A percentile compares a stretch with the other conserved stretches of the same genome.
Conservation (phyloP, 108 stramenopile species). For the Nannochloropsis gaditana region DNA sequence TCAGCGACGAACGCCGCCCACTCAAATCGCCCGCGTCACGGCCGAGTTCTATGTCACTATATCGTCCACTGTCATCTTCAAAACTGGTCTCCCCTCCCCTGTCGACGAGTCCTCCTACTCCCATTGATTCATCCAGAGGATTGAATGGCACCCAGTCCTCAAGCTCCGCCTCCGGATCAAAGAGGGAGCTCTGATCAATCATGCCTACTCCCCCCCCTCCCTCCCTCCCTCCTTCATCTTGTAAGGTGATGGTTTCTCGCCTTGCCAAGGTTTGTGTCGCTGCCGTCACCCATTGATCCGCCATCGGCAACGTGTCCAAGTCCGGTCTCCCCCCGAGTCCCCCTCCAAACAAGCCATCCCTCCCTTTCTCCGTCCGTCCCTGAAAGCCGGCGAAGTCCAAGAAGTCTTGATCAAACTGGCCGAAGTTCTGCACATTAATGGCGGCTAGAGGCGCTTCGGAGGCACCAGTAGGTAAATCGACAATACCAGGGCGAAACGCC, state of each 20-base stretch:
- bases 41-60: not conserved
- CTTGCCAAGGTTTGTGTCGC: constrained; percentile 32
- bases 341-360: constrained; percentile 14
- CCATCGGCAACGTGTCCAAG: not conserved
- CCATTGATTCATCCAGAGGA: not conserved
- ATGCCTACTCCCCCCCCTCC: not conserved
- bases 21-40: not conserved
- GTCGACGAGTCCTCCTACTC: not conserved
- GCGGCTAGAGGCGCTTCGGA: constrained; percentile 45
- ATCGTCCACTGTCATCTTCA: not conserved
- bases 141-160: not conserved
- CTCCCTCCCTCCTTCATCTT: constrained; percentile 7
- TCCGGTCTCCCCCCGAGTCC: not conserved
- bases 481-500: constrained; percentile 70
- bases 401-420: constrained; percentile 57
- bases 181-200: not conserved
- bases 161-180: not conserved
- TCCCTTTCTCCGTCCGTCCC: not conserved
- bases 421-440: constrained; percentile 69
- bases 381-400: not conserved
- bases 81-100: not conserved
- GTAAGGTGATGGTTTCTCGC: constrained; percentile 38
- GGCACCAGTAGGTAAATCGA: constrained; percentile 42
- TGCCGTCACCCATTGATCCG: constrained; percentile 45
- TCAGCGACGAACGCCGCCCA: not conserved